Evolutionary conservation across 1,284 basidiomycete genomes (phyloP).

Genomic region (Ganoderma meredithae): DNA sequence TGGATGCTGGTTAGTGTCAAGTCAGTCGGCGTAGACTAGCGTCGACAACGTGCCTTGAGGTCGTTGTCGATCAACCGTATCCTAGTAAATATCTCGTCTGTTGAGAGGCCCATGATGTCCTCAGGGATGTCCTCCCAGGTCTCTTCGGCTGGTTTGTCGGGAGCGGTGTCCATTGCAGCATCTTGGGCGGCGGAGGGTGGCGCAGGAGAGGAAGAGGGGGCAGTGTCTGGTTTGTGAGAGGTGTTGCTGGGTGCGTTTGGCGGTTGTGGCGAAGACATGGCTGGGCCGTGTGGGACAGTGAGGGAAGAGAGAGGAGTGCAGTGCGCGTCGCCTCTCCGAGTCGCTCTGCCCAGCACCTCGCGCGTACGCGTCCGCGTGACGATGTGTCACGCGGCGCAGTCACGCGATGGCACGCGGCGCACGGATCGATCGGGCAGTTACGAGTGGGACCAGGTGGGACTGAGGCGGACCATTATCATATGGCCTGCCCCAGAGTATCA

Average conservation of each 20-base stretch:
- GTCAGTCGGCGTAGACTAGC: too few species aligned
- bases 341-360: constrained; percentile 18
- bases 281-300: constrained; percentile 25
- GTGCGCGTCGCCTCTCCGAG: constrained; percentile 12
- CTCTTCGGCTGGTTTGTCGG: constrained; percentile 75
- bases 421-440: too few species aligned
- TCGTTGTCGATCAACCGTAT: constrained; percentile 94
- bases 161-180: constrained; percentile 74
- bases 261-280: constrained; percentile 73
- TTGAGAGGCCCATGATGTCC: constrained; percentile 75
- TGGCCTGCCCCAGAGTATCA: background rate
- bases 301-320: constrained; percentile 17
- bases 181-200: constrained; percentile 46
- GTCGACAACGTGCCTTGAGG: constrained; percentile 71
- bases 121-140: constrained; percentile 86
- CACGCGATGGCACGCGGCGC: constrained; percentile 5
- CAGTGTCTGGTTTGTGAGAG: constrained; percentile 59
- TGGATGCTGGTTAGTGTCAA: constrained; percentile 41
- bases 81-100: constrained; percentile 88
- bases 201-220: constrained; percentile 42
- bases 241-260: constrained; percentile 56
- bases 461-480: background rate
- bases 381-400: constrained; percentile 16
- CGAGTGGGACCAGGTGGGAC: too few species aligned
- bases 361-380: constrained; percentile 36